Base-by-base conservation (phyloP, 1,284 basidiomycete genomes). In the Irpex rosettiformis region DNA sequence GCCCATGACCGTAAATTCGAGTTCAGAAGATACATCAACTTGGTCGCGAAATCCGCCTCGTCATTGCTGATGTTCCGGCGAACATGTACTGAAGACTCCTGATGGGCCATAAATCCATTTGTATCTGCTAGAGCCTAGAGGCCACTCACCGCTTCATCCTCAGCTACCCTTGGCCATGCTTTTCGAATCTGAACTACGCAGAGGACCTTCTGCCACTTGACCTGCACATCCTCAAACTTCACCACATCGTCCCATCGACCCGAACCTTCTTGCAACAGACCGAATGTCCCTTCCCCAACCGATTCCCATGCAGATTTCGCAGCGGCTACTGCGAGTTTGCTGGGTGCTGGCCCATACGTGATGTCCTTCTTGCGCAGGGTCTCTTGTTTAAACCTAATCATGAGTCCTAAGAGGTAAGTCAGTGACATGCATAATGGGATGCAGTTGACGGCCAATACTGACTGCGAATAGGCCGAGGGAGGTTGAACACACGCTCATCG, bases 381-480 rank as follows among this genome's bases (percentile, higher is more conserved):
- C 8, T 40, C 33, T 5, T 3, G 7, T n/a, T 40, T 40, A n/a
- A 40, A 40, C 33, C 33, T 40, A 11, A 40, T 11, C 5, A 40
- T 11, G 13, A 40, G 13, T 40, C 33, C 33, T 40, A 16, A 5
- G n/a, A 3, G 33, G 33, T 40, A 40, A 13, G 33, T 40, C 33
- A 40, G 33, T 16, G 33, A 3, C 6, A 2, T 47, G 13, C 3
- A 3, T 3, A n/a, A 3, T n/a, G 3, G 11, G 33, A 40, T 16
- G 33, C 11, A 40, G 18, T 21, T 47, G 18, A 21, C 24, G 45
- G 24, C 45, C 45, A 22, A 33, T 30, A 56, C 51, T 16, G 22
- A 57, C 56, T 53, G 3, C 56, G 49, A 21, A 57, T 18, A 2
- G 56, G 30, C 28, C 28, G 51, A 6, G 56, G 56, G 3, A 57